These are phyloP conservation scores for Russula brevipes DNA, from an alignment of 768 basidiomycete genomes.

Conservation along the genomic window DNA sequence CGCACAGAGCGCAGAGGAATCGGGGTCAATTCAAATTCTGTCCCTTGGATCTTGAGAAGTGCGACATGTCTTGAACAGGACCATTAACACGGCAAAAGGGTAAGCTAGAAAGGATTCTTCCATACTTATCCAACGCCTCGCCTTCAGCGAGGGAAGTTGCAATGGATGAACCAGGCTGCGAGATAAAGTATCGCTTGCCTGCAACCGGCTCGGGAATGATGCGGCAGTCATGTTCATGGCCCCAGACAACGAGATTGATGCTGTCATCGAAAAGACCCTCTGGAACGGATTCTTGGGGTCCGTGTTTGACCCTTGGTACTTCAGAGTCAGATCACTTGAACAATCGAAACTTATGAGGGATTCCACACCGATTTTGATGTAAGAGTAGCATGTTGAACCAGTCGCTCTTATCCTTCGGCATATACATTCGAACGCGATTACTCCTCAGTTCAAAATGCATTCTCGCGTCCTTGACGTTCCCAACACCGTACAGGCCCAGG, in stretches of 20 bases:
- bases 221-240: constrained; percentile 97
- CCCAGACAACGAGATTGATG: constrained; percentile 93
- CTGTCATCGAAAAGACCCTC: constrained; percentile 97
- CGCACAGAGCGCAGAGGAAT: constrained; percentile 87
- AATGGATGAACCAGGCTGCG: constrained; percentile 92
- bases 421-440: constrained; percentile 93
- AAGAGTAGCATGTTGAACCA: constrained; percentile 95
- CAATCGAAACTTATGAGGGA: not conserved
- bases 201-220: constrained; percentile 87
- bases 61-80: constrained; percentile 71
- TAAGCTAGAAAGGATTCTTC: not conserved
- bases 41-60: constrained; percentile 79
- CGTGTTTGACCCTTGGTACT: constrained; percentile 75
- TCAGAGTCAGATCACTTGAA: not conserved
- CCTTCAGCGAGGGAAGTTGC: constrained; percentile 94
- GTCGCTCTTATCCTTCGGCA: constrained; percentile 83
- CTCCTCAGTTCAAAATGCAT: constrained; percentile 96
- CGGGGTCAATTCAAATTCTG: constrained; percentile 80
- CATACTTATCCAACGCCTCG: constrained; percentile 84
- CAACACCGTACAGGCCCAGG: constrained; percentile 92
- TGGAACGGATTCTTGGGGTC: constrained; percentile 90
- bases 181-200: constrained; percentile 86
- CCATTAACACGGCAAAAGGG: not conserved
- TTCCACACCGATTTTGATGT: constrained; percentile 87
- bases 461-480: constrained; percentile 92